Evolutionary conservation across 805 yeast species (phyloP).

Genomic region (Saturnispora quitensis): DNA sequence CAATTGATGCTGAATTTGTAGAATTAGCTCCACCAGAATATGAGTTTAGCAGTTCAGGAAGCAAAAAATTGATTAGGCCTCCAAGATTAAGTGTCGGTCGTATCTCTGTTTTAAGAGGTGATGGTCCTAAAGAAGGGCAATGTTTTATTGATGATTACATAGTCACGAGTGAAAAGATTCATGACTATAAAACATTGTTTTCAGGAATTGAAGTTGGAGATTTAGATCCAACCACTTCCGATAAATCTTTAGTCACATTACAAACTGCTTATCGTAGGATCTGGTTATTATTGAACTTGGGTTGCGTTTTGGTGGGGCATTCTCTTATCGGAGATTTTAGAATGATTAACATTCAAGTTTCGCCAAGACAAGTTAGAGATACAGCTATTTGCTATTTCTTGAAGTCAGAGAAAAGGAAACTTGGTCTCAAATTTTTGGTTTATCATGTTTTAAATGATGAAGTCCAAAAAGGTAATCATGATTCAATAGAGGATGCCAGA

Average conservation of each 20-base stretch:
- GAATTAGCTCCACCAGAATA: slow-evolving; percentile 66
- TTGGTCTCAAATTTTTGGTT: slow-evolving; percentile 80
- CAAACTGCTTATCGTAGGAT: slow-evolving; percentile 80
- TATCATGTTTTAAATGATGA: slow-evolving; percentile 64
- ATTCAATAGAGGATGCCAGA: slow-evolving; percentile 91
- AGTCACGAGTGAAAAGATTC: slow-evolving; percentile 57
- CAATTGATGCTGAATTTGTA: slow-evolving; percentile 97
- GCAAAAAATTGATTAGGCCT: slow-evolving; percentile 62
- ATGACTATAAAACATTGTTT: slow-evolving; percentile 79
- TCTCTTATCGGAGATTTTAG: slow-evolving; percentile 87
- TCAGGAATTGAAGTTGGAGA: slow-evolving; percentile 96
- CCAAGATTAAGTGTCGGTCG: slow-evolving; percentile 73
- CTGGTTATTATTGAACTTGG: slow-evolving; percentile 83
- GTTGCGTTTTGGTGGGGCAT: slow-evolving; percentile 92
- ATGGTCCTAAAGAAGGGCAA: slow-evolving; percentile 54
- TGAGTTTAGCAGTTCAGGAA: slow-evolving; percentile 69
- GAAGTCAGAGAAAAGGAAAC: slow-evolving; percentile 62
- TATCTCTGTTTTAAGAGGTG: slow-evolving; percentile 75
- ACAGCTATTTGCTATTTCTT: slow-evolving; percentile 74
- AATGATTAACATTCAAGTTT: slow-evolving; percentile 86
- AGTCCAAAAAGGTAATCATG: slow-evolving; percentile 92
- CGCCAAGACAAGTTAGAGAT: slow-evolving; percentile 76
- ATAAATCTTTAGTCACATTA: slow-evolving; percentile 62
- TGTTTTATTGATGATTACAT: slow-evolving; percentile 94
- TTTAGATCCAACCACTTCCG: slow-evolving; percentile 58